Base-by-base conservation (phyloP, 2,329 filamentous ascomycete species). In the Bipolaris victoriae region DNA sequence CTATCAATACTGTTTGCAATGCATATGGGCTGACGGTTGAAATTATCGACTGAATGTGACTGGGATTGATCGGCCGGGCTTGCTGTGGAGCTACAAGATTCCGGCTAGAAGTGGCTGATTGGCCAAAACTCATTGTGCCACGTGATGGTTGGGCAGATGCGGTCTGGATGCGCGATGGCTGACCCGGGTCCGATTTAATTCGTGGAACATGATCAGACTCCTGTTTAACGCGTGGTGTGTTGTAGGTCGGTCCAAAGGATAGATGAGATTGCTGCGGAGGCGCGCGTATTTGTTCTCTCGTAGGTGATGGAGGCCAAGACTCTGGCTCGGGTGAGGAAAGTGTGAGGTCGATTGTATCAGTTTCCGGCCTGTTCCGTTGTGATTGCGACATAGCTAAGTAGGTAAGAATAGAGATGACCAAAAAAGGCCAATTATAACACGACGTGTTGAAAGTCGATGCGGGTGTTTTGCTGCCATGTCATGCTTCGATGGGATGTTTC, bases 1-100 rank as follows among this genome's bases (percentile, higher is more conserved):
- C 54, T 5, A 72, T 39, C 7, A 76, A 44, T 7, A 74, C 61
- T 1, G 54, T 50, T 15, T 62, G 61, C 18, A 76, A 26, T 5
- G 57, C 62, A n/a, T 41, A 18, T 16, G 58, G 41, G 46, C 64
- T 57, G 45, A 58, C 66, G 7, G 66, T 70, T 10, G 66, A 43
- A 49, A 76, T 68, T 35, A 76, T 71, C 7, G 58, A 57, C n/a
- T 55, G 57, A 15, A 75, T 55, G 58, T 74, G 67, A n/a, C 60
- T 57, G 7, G 67, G 70, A 49, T 68, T 33, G 54, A 73, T 57
- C 24, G 52, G 51, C 40, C 55, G 61, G n/a, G 50, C 48, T 40
- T 59, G 60, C 26, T 51, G 62, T 35, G 41, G 58, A 31, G 41
- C 31, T 20, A 36, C 35, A 37, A 22, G 29, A 18, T 44, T 40